Percentiles rank a stretch among this genome's conserved stretches.
These are phyloP conservation scores for Pelargonium exstipulatum DNA, from an alignment of 441 rosid species.

Conservation along the genomic window DNA sequence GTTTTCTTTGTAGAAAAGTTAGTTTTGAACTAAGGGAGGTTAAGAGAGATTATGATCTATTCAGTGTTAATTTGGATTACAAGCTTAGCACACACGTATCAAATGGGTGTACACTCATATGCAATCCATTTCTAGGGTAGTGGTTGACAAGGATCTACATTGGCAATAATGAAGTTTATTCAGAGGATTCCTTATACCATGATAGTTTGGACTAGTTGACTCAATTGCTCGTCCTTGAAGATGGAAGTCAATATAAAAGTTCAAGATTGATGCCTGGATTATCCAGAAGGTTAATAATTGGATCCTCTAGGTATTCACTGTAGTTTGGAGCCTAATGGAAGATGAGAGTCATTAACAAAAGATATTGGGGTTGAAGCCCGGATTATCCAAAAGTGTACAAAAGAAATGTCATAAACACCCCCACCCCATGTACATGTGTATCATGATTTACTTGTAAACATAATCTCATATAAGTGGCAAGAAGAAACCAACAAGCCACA, in stretches of 20 bases:
- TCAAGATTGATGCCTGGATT: background rate
- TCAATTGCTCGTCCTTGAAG: background rate
- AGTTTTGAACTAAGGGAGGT: background rate
- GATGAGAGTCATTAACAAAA: background rate
- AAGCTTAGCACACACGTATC: background rate
- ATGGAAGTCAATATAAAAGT: background rate
- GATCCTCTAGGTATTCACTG: background rate
- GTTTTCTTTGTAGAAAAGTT: background rate
- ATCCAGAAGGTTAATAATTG: background rate
- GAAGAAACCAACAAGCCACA: background rate
- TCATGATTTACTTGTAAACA: background rate
- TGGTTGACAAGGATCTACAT: background rate
- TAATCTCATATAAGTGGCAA: background rate
- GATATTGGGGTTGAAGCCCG: background rate
- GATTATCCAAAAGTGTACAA: background rate
- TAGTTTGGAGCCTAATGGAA: background rate
- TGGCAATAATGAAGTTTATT: background rate
- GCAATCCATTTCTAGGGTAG: background rate
- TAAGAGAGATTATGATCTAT: background rate
- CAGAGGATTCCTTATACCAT: background rate
- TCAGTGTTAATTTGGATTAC: background rate
- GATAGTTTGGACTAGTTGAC: background rate
- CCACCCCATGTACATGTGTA: background rate
- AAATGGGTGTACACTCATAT: background rate
- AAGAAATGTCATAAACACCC: too few species aligned